Percentiles rank a stretch among this genome's conserved stretches.
Evolutionary conservation across 768 basidiomycete genomes (phyloP).

Genomic region (Mycena haematopus): DNA sequence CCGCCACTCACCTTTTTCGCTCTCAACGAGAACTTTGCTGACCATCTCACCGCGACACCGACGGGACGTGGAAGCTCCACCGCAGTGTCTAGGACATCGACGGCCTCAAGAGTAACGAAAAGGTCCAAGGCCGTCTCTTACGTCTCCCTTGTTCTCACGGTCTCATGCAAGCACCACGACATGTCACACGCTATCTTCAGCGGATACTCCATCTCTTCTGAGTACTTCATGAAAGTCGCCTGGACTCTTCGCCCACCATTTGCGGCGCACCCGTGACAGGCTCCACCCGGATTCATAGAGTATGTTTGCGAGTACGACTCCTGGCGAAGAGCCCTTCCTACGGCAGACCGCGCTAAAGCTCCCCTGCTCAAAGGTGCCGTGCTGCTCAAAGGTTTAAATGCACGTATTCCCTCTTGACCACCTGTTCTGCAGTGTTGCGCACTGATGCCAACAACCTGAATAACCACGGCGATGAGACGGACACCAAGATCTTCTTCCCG

Average conservation of each 20-base stretch:
- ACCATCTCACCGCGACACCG: too few species aligned
- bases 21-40: too few species aligned
- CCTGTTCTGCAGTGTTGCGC: conserved; percentile 3
- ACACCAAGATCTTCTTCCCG: conserved; percentile 6
- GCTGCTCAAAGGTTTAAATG: background rate
- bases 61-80: too few species aligned
- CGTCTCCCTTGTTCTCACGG: background rate
- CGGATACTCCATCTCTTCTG: conserved; percentile 10
- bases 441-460: conserved; percentile 1
- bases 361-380: conserved; percentile 5
- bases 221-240: conserved; percentile 5
- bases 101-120: too few species aligned
- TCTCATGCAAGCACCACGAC: conserved; percentile 9
- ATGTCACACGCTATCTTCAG: conserved; percentile 9
- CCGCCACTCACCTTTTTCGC: too few species aligned
- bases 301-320: conserved; percentile 5
- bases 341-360: conserved; percentile 7
- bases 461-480: background rate
- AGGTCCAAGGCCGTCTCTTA: too few species aligned
- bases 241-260: conserved; percentile 10
- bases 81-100: too few species aligned
- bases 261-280: background rate
- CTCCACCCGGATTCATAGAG: conserved; percentile 1
- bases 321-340: conserved; percentile 5
- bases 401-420: conserved; percentile 2